Conservation (phyloP, 2,329 filamentous ascomycete genomes). For the Aspergillus piperis region DNA sequence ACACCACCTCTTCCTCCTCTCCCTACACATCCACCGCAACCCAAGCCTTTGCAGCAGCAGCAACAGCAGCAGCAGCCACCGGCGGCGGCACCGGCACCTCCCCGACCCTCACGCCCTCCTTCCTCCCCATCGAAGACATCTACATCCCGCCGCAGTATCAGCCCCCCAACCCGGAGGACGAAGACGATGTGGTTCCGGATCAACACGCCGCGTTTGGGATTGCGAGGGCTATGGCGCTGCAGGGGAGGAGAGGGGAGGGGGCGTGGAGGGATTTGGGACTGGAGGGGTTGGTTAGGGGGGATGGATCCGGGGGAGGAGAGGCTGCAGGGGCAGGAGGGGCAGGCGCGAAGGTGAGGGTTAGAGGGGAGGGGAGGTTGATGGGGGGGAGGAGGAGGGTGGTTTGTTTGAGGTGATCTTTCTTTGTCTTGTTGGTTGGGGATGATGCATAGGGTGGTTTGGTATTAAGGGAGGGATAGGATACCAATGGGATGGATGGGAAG, state of each 20-base stretch:
- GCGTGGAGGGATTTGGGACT: slow-evolving; percentile 59
- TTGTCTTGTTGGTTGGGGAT: too few relatives aligned
- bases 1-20: slow-evolving; percentile 12
- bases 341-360: slow-evolving; percentile 26
- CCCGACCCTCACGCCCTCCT: slow-evolving; percentile 41
- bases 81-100: slow-evolving; percentile 16
- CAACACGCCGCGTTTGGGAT: slow-evolving; percentile 70
- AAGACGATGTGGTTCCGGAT: slow-evolving; percentile 67
- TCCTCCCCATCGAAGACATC: slow-evolving; percentile 61
- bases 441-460: too few relatives aligned
- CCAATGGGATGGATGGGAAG: neutral
- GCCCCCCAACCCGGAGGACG: slow-evolving; percentile 66
- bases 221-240: slow-evolving; percentile 55
- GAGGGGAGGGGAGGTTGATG: slow-evolving; percentile 38
- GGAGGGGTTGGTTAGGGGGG: slow-evolving; percentile 24
- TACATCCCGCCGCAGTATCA: slow-evolving; percentile 62
- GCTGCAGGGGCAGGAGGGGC: slow-evolving; percentile 12
- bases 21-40: slow-evolving; percentile 18
- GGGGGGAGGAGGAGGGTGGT: slow-evolving; percentile 40
- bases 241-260: slow-evolving; percentile 51
- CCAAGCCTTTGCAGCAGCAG: slow-evolving; percentile 26
- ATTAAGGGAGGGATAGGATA: too few relatives aligned
- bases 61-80: slow-evolving; percentile 21
- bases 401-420: slow-evolving; percentile 36
- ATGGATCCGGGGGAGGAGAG: slow-evolving; percentile 21